Evolutionary conservation across 305 asterid species (phyloP).

Genomic region (Fraxinus xanthoxyloides): DNA sequence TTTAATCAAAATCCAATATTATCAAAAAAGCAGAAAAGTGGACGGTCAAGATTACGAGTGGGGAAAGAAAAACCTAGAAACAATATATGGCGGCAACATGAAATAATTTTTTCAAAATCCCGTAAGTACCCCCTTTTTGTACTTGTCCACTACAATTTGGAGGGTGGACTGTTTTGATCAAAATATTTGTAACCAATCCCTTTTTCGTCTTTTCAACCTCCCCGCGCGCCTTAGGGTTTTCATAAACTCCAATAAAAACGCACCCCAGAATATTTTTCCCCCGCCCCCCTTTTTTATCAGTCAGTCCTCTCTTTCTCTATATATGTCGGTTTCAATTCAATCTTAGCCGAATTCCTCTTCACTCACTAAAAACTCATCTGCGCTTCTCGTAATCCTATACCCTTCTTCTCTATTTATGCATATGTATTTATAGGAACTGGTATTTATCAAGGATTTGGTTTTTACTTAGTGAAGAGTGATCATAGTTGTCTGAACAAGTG

Average conservation of each 20-base stretch:
- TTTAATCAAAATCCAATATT: too few species aligned
- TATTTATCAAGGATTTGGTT: background rate
- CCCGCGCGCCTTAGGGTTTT: conserved; percentile 57
- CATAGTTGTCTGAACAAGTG: conserved; percentile 22
- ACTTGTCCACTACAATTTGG: conserved; percentile 17
- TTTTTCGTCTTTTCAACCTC: conserved; percentile 34
- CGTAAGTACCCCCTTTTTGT: conserved; percentile 23
- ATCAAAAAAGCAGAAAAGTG: background rate
- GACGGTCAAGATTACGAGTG: background rate
- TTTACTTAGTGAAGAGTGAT: conserved; percentile 1
- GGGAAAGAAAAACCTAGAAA: conserved; percentile 21
- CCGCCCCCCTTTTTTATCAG: conserved; percentile 25
- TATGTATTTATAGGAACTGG: background rate
- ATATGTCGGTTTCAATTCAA: conserved; percentile 25
- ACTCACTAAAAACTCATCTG: conserved; percentile 21
- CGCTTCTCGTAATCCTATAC: background rate
- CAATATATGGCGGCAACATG: conserved; percentile 46
- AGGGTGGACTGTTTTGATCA: conserved; percentile 19
- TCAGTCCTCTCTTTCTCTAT: conserved; percentile 44
- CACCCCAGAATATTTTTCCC: conserved; percentile 22
- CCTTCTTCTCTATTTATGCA: background rate
- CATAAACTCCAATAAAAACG: conserved; percentile 30
- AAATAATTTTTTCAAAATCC: conserved; percentile 17
- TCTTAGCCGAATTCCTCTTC: conserved; percentile 17
- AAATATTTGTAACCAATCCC: conserved; percentile 11